phyloP scores from a whole-genome alignment of 106 monocot genomes.

The Chionographis japonica region DNA sequence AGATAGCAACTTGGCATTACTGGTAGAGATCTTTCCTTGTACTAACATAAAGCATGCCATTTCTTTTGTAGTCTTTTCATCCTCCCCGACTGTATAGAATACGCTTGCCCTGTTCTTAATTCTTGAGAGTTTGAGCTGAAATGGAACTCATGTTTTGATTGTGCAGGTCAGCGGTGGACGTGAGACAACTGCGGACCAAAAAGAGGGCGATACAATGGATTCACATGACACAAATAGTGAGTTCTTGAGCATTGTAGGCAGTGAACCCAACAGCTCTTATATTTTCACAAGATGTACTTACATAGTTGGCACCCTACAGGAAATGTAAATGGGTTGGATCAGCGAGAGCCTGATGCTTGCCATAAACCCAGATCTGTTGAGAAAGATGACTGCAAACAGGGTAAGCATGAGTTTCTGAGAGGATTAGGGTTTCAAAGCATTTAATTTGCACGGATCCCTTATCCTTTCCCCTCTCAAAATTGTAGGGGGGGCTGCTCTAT shows the following conservation, averaged over 20 bases:
- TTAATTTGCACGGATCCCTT: conserved; percentile 34
- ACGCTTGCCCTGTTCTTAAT: too few relatives aligned
- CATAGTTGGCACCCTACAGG: conserved; percentile 16
- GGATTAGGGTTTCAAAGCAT: conserved; percentile 22
- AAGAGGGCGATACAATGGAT: conserved; percentile 37
- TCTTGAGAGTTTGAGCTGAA: too few relatives aligned
- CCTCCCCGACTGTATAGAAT: too few relatives aligned
- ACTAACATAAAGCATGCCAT: too few relatives aligned
- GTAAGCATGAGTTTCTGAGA: conserved; percentile 64
- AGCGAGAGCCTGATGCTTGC: conserved; percentile 11
- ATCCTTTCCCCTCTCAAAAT: conserved; percentile 23
- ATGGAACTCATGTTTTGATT: neutral
- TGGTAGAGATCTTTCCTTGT: too few relatives aligned
- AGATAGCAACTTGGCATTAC: too few relatives aligned
- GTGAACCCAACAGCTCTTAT: neutral
- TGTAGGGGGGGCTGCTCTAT: conserved; percentile 67
- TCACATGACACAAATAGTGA: conserved; percentile 29
- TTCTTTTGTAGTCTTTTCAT: too few relatives aligned
- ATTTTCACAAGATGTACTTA: neutral
- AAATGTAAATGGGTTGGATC: conserved; percentile 17
- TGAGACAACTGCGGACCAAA: conserved; percentile 19
- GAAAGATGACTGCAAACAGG: conserved; percentile 41
- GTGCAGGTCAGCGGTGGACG: conserved; percentile 22
- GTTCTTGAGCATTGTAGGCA: conserved; percentile 1
- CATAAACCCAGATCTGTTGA: conserved; percentile 21